Percentiles rank a stretch among this genome's conserved stretches.
Evolutionary conservation across 192 early-diverging fungal species (phyloP).

Genomic region (Coemansia sp.): DNA sequence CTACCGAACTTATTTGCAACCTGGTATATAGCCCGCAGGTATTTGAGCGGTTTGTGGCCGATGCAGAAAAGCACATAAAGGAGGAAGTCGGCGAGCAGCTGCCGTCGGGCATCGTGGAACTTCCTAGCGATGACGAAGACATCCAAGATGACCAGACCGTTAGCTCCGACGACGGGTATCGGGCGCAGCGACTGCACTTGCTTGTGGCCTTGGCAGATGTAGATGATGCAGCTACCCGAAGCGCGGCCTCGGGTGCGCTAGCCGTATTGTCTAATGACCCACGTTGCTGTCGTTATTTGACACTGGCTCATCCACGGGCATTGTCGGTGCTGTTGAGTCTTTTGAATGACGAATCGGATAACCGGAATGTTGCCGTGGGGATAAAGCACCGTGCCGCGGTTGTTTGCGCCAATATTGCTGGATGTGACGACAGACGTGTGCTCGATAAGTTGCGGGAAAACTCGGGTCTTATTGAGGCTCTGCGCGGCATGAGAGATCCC

Average conservation of each 20-base stretch:
- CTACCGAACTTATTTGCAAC: conserved; percentile 91
- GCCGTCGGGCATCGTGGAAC: conserved; percentile 29
- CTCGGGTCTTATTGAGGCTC: neutral
- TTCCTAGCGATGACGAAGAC: conserved; percentile 23
- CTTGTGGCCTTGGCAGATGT: conserved; percentile 81
- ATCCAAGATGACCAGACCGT: conserved; percentile 1
- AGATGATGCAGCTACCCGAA: conserved; percentile 79
- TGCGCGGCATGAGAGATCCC: conserved; percentile 25
- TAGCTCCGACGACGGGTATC: conserved; percentile 22
- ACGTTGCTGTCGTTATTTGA: conserved; percentile 39
- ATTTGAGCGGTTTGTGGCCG: conserved; percentile 68
- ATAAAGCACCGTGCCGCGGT: conserved; percentile 42
- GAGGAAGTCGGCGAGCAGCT: conserved; percentile 5
- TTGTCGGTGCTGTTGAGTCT: conserved; percentile 19
- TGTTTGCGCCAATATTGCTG: conserved; percentile 37
- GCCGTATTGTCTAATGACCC: conserved; percentile 69
- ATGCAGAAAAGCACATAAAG: conserved; percentile 23
- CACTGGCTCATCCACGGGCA: conserved; percentile 36
- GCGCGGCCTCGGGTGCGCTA: conserved; percentile 82
- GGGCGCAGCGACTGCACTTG: conserved; percentile 64
- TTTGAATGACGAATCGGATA: conserved; percentile 2
- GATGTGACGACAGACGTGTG: conserved; percentile 27
- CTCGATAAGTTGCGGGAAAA: conserved; percentile 1
- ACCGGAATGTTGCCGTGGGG: neutral
- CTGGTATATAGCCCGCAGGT: conserved; percentile 82